Evolutionary conservation across 257 asterid genomes (phyloP).

Genomic region (Coffea eugenioides): DNA sequence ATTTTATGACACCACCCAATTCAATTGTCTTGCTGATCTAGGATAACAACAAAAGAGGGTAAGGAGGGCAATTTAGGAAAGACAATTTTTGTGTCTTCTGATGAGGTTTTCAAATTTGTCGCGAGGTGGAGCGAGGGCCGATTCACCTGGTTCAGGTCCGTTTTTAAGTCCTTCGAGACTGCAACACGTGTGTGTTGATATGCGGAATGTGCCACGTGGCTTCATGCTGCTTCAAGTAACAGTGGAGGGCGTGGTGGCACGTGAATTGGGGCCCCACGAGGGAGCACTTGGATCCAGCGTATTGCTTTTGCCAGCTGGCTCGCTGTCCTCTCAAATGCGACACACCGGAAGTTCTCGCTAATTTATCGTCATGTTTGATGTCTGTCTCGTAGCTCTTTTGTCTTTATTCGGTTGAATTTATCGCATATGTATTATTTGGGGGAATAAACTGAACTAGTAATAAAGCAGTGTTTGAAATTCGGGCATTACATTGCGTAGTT

Average conservation of each 20-base stretch:
- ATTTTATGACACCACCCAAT: neutral
- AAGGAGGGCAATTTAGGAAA: neutral
- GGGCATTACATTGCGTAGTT: conserved; percentile 4
- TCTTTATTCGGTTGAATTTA: neutral
- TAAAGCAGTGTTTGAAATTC: neutral
- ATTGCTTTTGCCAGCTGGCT: conserved; percentile 9
- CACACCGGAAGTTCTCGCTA: neutral
- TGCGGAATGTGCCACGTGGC: conserved; percentile 6
- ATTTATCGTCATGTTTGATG: neutral
- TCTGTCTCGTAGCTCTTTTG: neutral
- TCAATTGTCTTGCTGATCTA: neutral
- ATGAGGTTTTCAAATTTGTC: conserved; percentile 7
- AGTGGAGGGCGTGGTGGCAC: conserved; percentile 14
- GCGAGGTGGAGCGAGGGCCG: neutral
- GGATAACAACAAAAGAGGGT: neutral
- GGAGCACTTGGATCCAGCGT: conserved; percentile 10
- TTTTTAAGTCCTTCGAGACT: neutral
- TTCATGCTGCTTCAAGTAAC: neutral
- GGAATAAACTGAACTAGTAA: neutral
- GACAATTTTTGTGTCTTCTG: neutral
- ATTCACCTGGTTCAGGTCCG: conserved; percentile 16
- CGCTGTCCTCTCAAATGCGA: conserved; percentile 14
- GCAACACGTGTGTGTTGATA: conserved; percentile 1
- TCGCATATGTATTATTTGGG: neutral
- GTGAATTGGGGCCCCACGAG: conserved; percentile 12